Evolutionary conservation across 1,284 basidiomycete species (phyloP), one percentile per base, ranked within the genome.

Genomic region (Cutaneotrichosporon arboriforme): DNA sequence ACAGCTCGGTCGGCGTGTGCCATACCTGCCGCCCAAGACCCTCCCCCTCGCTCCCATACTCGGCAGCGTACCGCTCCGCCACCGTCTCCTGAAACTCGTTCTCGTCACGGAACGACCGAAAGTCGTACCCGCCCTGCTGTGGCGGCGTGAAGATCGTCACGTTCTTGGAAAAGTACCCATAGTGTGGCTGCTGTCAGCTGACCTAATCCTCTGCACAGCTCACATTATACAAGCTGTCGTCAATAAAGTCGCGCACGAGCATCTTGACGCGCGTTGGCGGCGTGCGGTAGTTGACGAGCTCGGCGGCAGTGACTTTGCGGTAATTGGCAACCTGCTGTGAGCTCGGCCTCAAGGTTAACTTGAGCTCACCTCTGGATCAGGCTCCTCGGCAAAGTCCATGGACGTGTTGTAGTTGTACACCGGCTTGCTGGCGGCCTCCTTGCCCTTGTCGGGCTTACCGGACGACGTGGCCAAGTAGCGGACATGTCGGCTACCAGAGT

Each of bases 1-100:
- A 97, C 37, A 99, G 77, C 72, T 98, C 94, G 2, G 92, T 97
- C 0, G 96, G 96, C 0, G 96, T 99, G 76, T 99, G 96, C 96
- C 96, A 99, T 50, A 98, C 81, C 73, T 99, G 96, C 64, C 84
- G 81, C 5, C 91, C 91, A 14, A 87, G 83, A 3, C 88, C 80
- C 39, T 78, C 78, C 47, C 79, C 79, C 81, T 15, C 55, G n/a
- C 49, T 33, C 22, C 56, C 55, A 47, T 69, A 70, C 50, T 69
- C 66, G 43, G 59, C 48, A 50, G 81, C 80, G 70, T 96, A 96
- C 59, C 84, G 81, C 63, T 79, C 76, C 23, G 87, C 86, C 14
- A 97, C 83, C 51, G 84, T 81, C 43, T 85, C 83, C 71, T 96
- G 85, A 62, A 97, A 97, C 55, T 88, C 84, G 1, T 79, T 77